Evolutionary conservation across 371 early-diverging fungal genomes (phyloP), one percentile per base, ranked within the genome.

Genomic region (Chytridium lagenaria): DNA sequence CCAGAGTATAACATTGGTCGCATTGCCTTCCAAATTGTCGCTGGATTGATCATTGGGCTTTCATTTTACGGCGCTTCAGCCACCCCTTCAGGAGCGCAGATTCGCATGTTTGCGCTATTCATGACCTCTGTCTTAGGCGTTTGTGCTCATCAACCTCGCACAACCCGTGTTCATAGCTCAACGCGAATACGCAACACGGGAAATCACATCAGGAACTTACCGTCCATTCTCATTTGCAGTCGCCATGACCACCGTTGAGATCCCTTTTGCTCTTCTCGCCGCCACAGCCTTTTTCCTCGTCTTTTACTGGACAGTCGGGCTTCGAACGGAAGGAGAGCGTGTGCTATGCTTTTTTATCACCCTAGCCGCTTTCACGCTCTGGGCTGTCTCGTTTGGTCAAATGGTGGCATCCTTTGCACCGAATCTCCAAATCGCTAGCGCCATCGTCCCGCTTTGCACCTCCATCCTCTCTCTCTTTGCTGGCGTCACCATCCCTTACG

Each of bases 81-180:
- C 40, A 78, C 87, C 30, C 80, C 88, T 26, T 70, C 84, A 28
- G 92, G 92, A 65, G 83, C 91, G 72, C 90, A 90, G 69, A 91
- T 90, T 74, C 84, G 90, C 68, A 83, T 91, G 68, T 92, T 93
- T 78, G 89, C 89, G 44, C 82, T 93, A 39, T 93, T 92, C 80
- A 85, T 88, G 77, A 86, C 90, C 1, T 75, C 90, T 36, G 84
- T 89, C 40, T 84, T 93, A 78, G 87, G 86, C 22, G 83, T 90
- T n/a, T 33, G 81, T 90, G 7, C 40, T 73, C 28, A 89, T 92
- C 74, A 91, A 89, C 78, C 83, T 89, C 75, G 89, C 88, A 33
- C 88, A 91, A 72, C 92, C 93, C 36, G 88, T 90, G 57, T 91
- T 90, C 78, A 86, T 92, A 73, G 82, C 85, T 68, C 90, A 93